A percentile compares a stretch with the other conserved stretches of the same genome.
These are phyloP conservation scores for Cladophialophora bantiana DNA, from an alignment of 2,329 filamentous ascomycete genomes.

Conservation along the genomic window DNA sequence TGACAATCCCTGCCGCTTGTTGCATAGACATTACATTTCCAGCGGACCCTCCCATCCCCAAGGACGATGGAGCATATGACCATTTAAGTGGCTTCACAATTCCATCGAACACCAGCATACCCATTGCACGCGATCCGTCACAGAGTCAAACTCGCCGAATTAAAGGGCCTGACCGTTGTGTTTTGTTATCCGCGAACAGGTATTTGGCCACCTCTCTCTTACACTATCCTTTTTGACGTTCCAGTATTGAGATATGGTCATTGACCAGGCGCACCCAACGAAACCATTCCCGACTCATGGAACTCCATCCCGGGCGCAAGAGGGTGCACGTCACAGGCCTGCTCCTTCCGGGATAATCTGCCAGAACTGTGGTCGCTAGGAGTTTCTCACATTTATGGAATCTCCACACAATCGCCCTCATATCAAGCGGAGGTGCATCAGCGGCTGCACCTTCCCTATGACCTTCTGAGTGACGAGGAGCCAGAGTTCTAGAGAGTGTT, in stretches of 20 bases:
- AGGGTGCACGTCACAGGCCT: conserved; percentile 55
- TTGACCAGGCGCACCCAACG: conserved; percentile 48
- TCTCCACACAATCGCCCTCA: conserved; percentile 50
- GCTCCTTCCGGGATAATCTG: conserved; percentile 51
- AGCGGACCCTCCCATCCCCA: conserved; percentile 47
- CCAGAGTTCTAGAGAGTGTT: conserved; percentile 46
- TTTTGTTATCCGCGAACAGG: conserved; percentile 50
- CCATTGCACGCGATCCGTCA: conserved; percentile 34
- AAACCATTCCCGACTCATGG: conserved; percentile 52
- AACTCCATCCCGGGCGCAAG: conserved; percentile 53
- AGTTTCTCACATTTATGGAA: conserved; percentile 48
- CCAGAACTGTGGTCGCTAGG: conserved; percentile 43
- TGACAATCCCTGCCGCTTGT: neutral
- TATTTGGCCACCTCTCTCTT: neutral
- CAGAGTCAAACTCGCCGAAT: conserved; percentile 45
- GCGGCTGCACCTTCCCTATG: conserved; percentile 50
- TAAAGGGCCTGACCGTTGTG: conserved; percentile 49
- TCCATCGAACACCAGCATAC: conserved; percentile 45
- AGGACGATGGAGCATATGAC: conserved; percentile 51
- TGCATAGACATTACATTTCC: conserved; percentile 43
- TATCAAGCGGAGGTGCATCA: conserved; percentile 51
- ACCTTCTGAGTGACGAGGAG: conserved; percentile 52
- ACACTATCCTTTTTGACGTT: neutral
- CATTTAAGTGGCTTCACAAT: conserved; percentile 44
- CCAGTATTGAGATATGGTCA: neutral